Evolutionary conservation across 176 grass and related monocot species (phyloP), one percentile per base, ranked within the genome.

Genomic region (Carex kokanica): DNA sequence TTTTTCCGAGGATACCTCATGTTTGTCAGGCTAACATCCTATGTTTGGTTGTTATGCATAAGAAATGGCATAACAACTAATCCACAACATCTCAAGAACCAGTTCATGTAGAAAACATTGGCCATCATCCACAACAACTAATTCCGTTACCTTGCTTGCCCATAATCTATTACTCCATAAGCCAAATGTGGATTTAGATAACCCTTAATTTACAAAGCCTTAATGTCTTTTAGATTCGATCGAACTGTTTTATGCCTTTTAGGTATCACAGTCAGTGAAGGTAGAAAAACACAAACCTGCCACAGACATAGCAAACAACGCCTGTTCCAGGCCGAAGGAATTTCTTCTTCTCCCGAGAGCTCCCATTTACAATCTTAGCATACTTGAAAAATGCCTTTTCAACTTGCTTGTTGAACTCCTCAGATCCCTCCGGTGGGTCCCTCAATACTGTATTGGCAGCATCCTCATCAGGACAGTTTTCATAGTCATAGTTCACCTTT

Each of bases 231-330:
- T 24, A 49, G 40, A 15, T 73, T 73, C 8, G 3, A 24, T 49
- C 69, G 0, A 54, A 77, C 47, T 77, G 21, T 54, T 55, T 77
- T 54, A 77, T 77, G 73, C 73, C 73, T 56, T 77, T 78, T 56
- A 78, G 24, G 25, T 55, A 77, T 77, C 72, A 77, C 73, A 78
- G 47, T 78, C 73, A 78, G 15, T 78, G 73, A 31, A 78, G 54
- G 78, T 13, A 71, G 88, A 90, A 83, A 69, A 98, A 93, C 55
- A 98, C 95, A 94, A 91, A 98, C 95, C 95, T 98, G 89, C 92
- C 58, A 91, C 95, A 98, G 32, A 91, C 86, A 86, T 57, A 90
- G 83, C 95, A 98, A 72, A 81, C 63, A 47, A 97, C 82, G 85
- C 79, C 91, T 87, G 84, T 88, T 83, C 82, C 24, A 36, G 86